A percentile compares a stretch with the other conserved stretches of the same genome.
phyloP scores from a whole-genome alignment of 2,329 filamentous ascomycete genomes.

The Sclerotinia nivalis region DNA sequence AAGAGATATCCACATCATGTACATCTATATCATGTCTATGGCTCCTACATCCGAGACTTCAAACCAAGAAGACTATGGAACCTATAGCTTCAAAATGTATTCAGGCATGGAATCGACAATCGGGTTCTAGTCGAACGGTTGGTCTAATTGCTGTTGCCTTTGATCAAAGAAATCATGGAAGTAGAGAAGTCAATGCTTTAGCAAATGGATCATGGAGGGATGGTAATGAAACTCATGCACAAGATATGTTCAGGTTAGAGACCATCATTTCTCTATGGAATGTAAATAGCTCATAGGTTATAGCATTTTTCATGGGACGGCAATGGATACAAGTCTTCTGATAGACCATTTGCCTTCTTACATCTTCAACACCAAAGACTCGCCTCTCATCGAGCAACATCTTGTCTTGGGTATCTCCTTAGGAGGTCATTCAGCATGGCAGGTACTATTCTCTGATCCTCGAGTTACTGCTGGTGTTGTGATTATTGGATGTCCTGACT shows the following conservation, averaged over 20 bases:
- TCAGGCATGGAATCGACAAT: slow-evolving; percentile 61
- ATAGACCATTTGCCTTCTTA: slow-evolving; percentile 79
- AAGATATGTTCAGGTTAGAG: slow-evolving; percentile 74
- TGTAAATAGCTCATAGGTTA: slow-evolving; percentile 6
- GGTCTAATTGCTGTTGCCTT: slow-evolving; percentile 79
- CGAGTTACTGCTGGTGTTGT: slow-evolving; percentile 76
- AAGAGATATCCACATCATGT: slow-evolving; percentile 61
- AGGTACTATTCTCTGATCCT: slow-evolving; percentile 74
- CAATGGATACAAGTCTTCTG: slow-evolving; percentile 71
- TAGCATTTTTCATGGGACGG: slow-evolving; percentile 69
- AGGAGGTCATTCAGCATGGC: slow-evolving; percentile 87
- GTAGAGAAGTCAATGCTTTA: slow-evolving; percentile 62
- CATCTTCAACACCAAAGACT: slow-evolving; percentile 57
- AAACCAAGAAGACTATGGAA: slow-evolving; percentile 71
- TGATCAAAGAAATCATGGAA: slow-evolving; percentile 92
- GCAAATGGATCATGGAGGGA: slow-evolving; percentile 76
- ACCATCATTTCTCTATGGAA: not conserved
- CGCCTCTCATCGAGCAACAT: slow-evolving; percentile 58
- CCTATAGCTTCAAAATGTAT: slow-evolving; percentile 70
- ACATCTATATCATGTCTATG: slow-evolving; percentile 76
- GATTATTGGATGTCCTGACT: slow-evolving; percentile 89
- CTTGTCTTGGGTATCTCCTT: slow-evolving; percentile 80
- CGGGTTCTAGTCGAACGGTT: slow-evolving; percentile 36
- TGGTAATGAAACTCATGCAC: slow-evolving; percentile 76
- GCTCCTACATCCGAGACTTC: slow-evolving; percentile 80